These are phyloP conservation scores for Rhodamnia rubescens DNA, from an alignment of 345 rosid species.

Conservation along the genomic window DNA sequence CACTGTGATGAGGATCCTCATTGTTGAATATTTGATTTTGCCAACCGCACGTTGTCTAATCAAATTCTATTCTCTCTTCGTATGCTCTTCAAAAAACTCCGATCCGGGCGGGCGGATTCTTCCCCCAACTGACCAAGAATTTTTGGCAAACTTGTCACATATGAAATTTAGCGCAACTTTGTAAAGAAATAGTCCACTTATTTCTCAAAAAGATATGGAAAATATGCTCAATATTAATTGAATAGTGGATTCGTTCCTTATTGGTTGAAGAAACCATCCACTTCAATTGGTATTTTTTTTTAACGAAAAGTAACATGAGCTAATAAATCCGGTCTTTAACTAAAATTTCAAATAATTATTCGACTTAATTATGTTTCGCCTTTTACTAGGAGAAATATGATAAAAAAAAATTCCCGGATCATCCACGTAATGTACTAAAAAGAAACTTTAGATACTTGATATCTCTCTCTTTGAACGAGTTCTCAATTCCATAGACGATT, in stretches of 20 bases:
- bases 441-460: not conserved
- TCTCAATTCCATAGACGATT: rapidly evolving
- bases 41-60: no score
- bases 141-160: no score
- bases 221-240: not conserved
- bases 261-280: not conserved
- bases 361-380: not conserved
- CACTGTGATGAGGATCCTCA: no score
- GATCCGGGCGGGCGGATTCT: no score
- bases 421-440: not conserved
- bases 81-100: no score
- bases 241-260: not conserved
- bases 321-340: not conserved
- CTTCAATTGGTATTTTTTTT: not conserved
- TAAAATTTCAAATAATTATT: not conserved
- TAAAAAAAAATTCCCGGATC: no score
- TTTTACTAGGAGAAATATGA: not conserved
- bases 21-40: no score
- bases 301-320: not conserved
- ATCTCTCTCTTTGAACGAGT: not conserved
- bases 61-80: no score
- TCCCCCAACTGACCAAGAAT: no score
- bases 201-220: not conserved
- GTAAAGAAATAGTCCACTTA: no score
- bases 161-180: no score